Base-by-base conservation (phyloP, 257 asterid genomes). In the Cynanchum wilfordii region DNA sequence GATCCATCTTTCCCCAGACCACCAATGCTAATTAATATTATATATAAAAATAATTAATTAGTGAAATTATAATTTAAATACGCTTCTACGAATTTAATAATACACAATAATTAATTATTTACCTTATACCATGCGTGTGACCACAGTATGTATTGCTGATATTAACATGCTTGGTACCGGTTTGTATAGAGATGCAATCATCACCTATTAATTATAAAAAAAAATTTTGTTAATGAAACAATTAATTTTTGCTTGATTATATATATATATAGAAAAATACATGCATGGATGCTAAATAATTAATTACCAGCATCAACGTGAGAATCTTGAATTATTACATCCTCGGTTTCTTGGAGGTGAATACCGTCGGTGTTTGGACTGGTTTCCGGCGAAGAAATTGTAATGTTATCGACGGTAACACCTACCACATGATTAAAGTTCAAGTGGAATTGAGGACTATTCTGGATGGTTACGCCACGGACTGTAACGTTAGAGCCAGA, bases 91-190 rank as follows among this genome's bases (percentile, higher is more conserved):
- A 38, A 42, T 42, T 5, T 42, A 40, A 40, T 40, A 6, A 40
- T 40, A 36, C 3, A 6, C 3, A 36, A 2, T 33, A 36, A 36
- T 1, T 36, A 22, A 59, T 27, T 82, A 50, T 1, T 5, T 83
- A 88, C 97, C 97, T 92, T 75, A 92, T 89, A 49, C 97, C 97
- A 77, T 92, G 97, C 22, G 96, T 96, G 63, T 93, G 97, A 29
- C 97, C 96, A 73, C 97, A 92, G 45, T 80, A 84, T 50, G 87
- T 79, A 72, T 92, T 85, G 76, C 89, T 96, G 38, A 86, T 81
- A 76, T 79, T 88, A 51, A 89, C 76, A 70, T 89, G 82, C 72
- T 85, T 81, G 71, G 93, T 88, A 50, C 96, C 97, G 15, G 96
- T 88, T 80, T 92, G 97, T 72, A 92, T 88, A 5, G 97, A 92